Evolutionary conservation across 345 rosid genomes (phyloP).

Genomic region (Linum usitatissimum): DNA sequence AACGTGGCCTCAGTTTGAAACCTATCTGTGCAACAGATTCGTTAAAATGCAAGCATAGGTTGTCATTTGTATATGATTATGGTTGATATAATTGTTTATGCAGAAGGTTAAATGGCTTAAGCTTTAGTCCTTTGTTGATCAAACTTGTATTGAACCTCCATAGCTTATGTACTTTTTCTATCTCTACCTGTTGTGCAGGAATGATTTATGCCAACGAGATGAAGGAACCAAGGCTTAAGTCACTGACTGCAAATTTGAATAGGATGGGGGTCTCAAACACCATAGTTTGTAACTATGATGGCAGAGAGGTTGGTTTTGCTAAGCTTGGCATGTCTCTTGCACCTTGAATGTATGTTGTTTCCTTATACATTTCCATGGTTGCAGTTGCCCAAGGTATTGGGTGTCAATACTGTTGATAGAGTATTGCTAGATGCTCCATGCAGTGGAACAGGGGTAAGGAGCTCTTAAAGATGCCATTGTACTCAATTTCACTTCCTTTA

Average conservation of each 20-base stretch:
- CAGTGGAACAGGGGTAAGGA: constrained; percentile 94
- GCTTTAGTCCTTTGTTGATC: background rate
- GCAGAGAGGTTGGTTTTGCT: constrained; percentile 65
- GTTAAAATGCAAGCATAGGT: too few relatives aligned
- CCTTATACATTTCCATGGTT: constrained; percentile 5
- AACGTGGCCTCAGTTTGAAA: background rate
- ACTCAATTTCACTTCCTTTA: background rate
- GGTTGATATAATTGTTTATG: too few relatives aligned
- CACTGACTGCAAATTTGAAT: constrained; percentile 84
- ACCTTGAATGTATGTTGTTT: background rate
- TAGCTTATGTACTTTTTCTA: background rate
- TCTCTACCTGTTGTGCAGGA: constrained; percentile 38
- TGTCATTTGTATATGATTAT: too few relatives aligned
- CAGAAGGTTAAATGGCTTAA: too few relatives aligned
- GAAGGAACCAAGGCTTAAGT: constrained; percentile 68
- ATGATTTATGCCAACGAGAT: constrained; percentile 85
- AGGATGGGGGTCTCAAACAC: constrained; percentile 95
- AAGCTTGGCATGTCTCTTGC: background rate
- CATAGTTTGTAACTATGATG: constrained; percentile 86
- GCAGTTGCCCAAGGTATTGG: constrained; percentile 76
- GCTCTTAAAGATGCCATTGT: background rate
- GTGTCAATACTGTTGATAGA: constrained; percentile 68
- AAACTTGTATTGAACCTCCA: background rate
- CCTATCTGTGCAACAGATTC: background rate
- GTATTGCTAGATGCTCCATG: constrained; percentile 96